These are phyloP conservation scores for Citrullus colocynthis DNA, from an alignment of 306 rosid species.

Conservation along the genomic window DNA sequence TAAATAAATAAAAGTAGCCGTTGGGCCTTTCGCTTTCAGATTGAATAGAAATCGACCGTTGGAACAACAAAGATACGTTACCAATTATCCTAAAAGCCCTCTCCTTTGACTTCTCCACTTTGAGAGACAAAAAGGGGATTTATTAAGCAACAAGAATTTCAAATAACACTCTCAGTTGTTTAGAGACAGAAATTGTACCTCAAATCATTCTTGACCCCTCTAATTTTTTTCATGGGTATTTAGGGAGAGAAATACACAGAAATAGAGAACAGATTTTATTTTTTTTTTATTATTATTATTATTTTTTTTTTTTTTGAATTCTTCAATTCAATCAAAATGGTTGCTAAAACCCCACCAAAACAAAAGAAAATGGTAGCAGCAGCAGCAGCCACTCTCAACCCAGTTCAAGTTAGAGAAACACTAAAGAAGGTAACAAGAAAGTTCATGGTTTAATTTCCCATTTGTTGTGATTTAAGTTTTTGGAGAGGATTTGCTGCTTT, in stretches of 20 bases:
- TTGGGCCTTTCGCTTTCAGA: constrained; percentile 17
- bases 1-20: constrained; percentile 42
- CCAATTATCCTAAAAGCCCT: constrained; percentile 7
- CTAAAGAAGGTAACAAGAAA: constrained; percentile 43
- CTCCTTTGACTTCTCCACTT: constrained; percentile 37
- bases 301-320: neutral
- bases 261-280: constrained; percentile 3
- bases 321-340: constrained; percentile 39
- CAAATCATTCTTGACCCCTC: constrained; percentile 18
- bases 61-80: constrained; percentile 40
- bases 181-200: neutral
- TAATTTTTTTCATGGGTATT: constrained; percentile 18
- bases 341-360: constrained; percentile 87
- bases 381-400: constrained; percentile 47
- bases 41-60: constrained; percentile 62
- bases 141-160: constrained; percentile 10
- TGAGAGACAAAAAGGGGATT: constrained; percentile 19
- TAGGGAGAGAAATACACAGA: constrained; percentile 15
- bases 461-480: neutral
- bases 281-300: neutral
- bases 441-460: neutral
- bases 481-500: neutral
- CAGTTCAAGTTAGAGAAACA: constrained; percentile 68
- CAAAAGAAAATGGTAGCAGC: constrained; percentile 33
- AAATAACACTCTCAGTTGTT: neutral